A percentile compares a stretch with the other conserved stretches of the same genome.
phyloP scores from a whole-genome alignment of 1,284 basidiomycete genomes.

The Ganoderma leucocontextum region DNA sequence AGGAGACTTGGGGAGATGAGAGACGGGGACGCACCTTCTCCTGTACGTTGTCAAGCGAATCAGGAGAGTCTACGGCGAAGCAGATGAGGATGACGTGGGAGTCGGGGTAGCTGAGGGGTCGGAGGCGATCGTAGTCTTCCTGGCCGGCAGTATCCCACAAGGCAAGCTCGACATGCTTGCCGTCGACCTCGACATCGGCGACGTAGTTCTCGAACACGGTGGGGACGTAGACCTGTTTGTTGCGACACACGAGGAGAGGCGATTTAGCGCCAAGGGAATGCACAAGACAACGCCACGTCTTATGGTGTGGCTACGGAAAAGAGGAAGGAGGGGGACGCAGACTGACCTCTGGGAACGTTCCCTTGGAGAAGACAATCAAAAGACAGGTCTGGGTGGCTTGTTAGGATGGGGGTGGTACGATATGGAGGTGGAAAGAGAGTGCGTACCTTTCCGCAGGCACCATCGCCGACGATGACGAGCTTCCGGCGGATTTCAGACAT shows the following conservation, averaged over 20 bases:
- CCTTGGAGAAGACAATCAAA: conserved; percentile 73
- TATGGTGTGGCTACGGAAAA: not conserved
- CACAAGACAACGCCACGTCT: conserved; percentile 33
- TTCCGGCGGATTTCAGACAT: conserved; percentile 62
- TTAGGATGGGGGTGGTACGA: conserved; percentile 35
- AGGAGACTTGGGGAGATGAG: not conserved
- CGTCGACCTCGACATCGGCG: conserved; percentile 78
- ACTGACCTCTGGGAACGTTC: conserved; percentile 78
- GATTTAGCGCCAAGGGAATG: conserved; percentile 29
- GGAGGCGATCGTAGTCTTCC: conserved; percentile 76
- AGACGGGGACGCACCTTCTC: conserved; percentile 65
- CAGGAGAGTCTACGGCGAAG: conserved; percentile 81
- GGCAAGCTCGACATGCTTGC: conserved; percentile 80
- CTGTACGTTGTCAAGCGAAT: conserved; percentile 83
- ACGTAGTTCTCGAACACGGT: conserved; percentile 83
- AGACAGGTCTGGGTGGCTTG: conserved; percentile 57
- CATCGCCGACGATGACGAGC: conserved; percentile 66
- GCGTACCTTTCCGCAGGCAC: conserved; percentile 64
- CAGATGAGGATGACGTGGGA: conserved; percentile 84
- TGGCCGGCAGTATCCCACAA: conserved; percentile 87
- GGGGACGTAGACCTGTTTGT: conserved; percentile 65
- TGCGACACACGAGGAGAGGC: not conserved
- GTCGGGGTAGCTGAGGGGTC: conserved; percentile 80
- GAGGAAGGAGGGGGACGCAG: not conserved
- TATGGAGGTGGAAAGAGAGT: conserved; percentile 6